Evolutionary conservation across 1,284 basidiomycete genomes (phyloP), one percentile per base, ranked within the genome.

Genomic region (Trametes sp.): DNA sequence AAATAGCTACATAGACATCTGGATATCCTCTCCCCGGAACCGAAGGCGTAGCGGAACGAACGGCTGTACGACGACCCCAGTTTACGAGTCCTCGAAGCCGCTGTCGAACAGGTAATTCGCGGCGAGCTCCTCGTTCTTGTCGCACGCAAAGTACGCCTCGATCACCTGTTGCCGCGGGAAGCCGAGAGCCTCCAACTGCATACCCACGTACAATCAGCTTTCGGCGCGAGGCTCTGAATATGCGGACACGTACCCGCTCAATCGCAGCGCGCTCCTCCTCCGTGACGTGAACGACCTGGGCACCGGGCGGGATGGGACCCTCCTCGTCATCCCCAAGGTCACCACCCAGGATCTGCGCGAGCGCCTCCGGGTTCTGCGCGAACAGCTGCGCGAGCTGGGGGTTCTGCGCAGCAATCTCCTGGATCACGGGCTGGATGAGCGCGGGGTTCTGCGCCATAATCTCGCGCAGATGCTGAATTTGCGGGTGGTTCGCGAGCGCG

Each of bases 91-190:
- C 2, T 91, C 90, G 70, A 88, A 90, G 36, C 80, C 81, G 64
- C 80, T 76, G 68, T 96, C 95, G 70, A 96, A 96, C 71, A 96
- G 77, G 72, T 90, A 96, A 74, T 96, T 97, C 23, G 96, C 96
- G 2, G 96, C 95, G 45, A 96, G 79, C 75, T 97, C 95, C 78
- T 98, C 96, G 73, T 98, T 95, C 84, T 94, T 96, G 76, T 95
- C 96, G 76, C 95, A 98, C 6, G 90, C 89, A 78, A 95, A 86
- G 79, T 93, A 98, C 0, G 96, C 96, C 76, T 97, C 87, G 46
- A 95, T 79, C 5, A 85, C 95, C 0, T 81, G 80, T 55, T 95
- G 84, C 49, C 94, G 84, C 24, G 92, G 77, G 77, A 98, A 98
- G 1, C 96, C 96, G 57, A 98, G 87, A 2, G 82, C 89, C 77